These are phyloP conservation scores for Penicillium soppii DNA, from an alignment of 495 filamentous ascomycete species.

Conservation along the genomic window DNA sequence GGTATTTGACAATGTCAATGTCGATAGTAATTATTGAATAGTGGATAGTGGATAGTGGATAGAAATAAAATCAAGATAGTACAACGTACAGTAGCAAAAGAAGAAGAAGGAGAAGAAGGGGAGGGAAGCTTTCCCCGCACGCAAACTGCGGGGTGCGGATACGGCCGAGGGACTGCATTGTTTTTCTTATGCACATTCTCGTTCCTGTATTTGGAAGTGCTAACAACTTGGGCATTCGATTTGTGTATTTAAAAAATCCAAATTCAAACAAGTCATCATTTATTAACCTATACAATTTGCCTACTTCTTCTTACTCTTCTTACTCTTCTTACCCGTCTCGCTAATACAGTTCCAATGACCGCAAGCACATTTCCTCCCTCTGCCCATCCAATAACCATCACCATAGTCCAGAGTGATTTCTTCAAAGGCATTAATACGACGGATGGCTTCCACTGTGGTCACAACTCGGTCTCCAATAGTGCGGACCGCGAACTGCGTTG, in stretches of 20 bases:
- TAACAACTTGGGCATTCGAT: too few species aligned
- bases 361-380: slow-evolving; percentile 12
- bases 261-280: too few species aligned
- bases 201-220: neutral
- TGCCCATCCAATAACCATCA: slow-evolving; percentile 19
- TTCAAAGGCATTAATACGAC: slow-evolving; percentile 33
- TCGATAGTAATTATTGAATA: too few species aligned
- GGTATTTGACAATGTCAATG: neutral
- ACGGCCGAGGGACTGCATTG: slow-evolving; percentile 1
- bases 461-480: slow-evolving; percentile 23
- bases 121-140: slow-evolving; percentile 13
- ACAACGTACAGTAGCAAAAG: neutral
- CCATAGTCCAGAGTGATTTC: slow-evolving; percentile 38
- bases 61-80: too few species aligned
- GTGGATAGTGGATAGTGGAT: too few species aligned
- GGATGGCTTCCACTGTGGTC: slow-evolving; percentile 17
- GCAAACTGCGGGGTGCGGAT: slow-evolving; percentile 1
- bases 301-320: neutral
- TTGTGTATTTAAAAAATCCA: too few species aligned
- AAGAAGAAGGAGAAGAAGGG: neutral
- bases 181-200: neutral
- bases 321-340: neutral
- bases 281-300: too few species aligned
- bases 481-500: slow-evolving; percentile 15
- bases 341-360: slow-evolving; percentile 11